These are phyloP conservation scores for Rhytidiadelphus loreus DNA, from an alignment of 225 moss, liverwort and hornwort genomes.

Conservation along the genomic window DNA sequence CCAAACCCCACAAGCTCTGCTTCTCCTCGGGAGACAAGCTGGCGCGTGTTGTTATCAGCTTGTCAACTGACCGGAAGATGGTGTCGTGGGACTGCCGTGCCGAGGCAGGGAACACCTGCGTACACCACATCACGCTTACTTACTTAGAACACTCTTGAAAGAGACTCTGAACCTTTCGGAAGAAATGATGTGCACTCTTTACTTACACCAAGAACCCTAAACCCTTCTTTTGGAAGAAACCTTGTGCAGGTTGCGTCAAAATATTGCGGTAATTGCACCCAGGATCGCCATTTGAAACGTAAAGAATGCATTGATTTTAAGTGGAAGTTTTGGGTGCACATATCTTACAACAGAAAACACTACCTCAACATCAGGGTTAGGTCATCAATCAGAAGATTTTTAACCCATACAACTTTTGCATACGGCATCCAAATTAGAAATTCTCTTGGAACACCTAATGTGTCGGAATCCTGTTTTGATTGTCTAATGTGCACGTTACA, in stretches of 20 bases:
- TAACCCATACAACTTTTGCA: background rate
- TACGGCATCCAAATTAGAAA: background rate
- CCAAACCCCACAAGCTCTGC: constrained; percentile 62
- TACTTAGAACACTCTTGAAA: background rate
- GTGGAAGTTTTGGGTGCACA: background rate
- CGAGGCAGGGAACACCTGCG: constrained; percentile 58
- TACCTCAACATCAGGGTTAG: background rate
- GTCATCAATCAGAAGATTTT: background rate
- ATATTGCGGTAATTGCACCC: background rate
- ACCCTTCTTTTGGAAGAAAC: too few species aligned
- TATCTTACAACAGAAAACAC: background rate
- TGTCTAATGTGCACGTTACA: background rate
- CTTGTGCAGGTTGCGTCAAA: background rate
- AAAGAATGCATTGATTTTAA: background rate
- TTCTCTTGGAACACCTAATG: background rate
- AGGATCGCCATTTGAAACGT: background rate
- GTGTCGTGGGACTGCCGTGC: constrained; percentile 76
- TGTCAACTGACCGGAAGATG: constrained; percentile 67
- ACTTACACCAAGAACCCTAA: background rate
- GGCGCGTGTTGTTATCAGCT: constrained; percentile 37
- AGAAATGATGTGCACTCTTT: background rate
- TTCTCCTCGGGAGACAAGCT: constrained; percentile 43
- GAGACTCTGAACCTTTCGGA: background rate
- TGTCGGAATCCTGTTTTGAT: background rate
- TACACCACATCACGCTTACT: background rate